These are phyloP conservation scores for Leishmania mexicana DNA, from an alignment of 208 protist species.

Conservation along the genomic window DNA sequence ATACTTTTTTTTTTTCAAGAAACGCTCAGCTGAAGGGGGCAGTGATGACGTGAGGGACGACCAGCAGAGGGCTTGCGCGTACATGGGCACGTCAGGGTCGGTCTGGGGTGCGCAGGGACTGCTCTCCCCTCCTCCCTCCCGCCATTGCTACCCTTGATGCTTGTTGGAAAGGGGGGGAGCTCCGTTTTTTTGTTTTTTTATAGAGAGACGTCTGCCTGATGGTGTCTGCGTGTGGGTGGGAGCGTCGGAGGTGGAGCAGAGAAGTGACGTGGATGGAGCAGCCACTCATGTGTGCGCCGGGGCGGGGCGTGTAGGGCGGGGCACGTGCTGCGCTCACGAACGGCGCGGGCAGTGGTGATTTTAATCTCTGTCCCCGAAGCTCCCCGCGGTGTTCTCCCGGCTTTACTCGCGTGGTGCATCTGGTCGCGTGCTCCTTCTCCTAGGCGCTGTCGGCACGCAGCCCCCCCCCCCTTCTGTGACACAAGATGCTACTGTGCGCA, in stretches of 20 bases:
- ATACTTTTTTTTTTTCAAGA: neutral
- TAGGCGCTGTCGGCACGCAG: neutral
- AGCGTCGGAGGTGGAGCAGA: neutral
- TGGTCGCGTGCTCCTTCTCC: neutral
- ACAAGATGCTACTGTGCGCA: neutral
- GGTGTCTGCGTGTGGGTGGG: neutral
- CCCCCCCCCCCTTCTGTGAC: neutral
- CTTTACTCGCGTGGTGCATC: neutral
- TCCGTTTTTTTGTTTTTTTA: too few species aligned
- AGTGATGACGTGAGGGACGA: neutral
- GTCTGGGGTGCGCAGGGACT: neutral
- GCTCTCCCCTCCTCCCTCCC: neutral
- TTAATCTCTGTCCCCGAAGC: neutral
- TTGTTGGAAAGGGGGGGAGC: too few species aligned
- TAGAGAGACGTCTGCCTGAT: neutral
- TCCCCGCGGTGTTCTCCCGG: neutral
- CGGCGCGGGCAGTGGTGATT: neutral
- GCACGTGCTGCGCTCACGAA: neutral
- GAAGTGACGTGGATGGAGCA: neutral
- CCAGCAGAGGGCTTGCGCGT: neutral
- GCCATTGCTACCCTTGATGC: neutral
- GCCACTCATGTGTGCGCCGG: neutral
- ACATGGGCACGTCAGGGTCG: neutral
- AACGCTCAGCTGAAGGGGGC: neutral
- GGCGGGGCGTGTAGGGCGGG: neutral